These are phyloP conservation scores for Adiantum capillusveneris DNA, from an alignment of 75 land plant species.

Conservation along the genomic window DNA sequence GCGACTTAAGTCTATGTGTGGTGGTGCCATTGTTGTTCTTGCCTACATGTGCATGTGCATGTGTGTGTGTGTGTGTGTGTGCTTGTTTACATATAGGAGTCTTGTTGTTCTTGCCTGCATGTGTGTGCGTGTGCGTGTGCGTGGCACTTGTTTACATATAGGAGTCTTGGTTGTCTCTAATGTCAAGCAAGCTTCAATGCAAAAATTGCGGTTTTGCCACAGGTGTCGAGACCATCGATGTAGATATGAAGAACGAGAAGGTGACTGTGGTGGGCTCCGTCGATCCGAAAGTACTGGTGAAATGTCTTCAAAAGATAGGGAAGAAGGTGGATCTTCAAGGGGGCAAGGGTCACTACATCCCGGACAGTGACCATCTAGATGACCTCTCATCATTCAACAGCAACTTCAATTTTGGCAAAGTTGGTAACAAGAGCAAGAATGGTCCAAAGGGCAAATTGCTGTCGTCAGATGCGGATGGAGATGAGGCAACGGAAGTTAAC, in stretches of 20 bases:
- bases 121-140: too few species aligned
- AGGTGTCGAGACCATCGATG: conserved; percentile 6
- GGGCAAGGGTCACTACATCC: not conserved
- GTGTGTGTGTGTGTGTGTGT: too few species aligned
- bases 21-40: too few species aligned
- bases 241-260: conserved; percentile 8
- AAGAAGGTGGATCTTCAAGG: conserved; percentile 6
- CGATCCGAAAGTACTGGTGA: conserved; percentile 2
- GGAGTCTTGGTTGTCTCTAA: too few species aligned
- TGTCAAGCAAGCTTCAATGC: too few species aligned
- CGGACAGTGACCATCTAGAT: not conserved
- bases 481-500: not conserved
- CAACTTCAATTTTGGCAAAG: not conserved
- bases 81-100: too few species aligned
- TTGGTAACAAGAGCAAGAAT: not conserved
- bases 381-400: not conserved
- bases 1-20: too few species aligned
- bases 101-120: too few species aligned
- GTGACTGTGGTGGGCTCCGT: conserved; percentile 6
- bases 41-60: too few species aligned
- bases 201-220: too few species aligned
- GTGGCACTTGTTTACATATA: too few species aligned
- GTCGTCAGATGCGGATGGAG: not conserved
- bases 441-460: not conserved
- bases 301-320: not conserved